phyloP scores from a whole-genome alignment of 129 eudicot species.

The Tagetes erecta region DNA sequence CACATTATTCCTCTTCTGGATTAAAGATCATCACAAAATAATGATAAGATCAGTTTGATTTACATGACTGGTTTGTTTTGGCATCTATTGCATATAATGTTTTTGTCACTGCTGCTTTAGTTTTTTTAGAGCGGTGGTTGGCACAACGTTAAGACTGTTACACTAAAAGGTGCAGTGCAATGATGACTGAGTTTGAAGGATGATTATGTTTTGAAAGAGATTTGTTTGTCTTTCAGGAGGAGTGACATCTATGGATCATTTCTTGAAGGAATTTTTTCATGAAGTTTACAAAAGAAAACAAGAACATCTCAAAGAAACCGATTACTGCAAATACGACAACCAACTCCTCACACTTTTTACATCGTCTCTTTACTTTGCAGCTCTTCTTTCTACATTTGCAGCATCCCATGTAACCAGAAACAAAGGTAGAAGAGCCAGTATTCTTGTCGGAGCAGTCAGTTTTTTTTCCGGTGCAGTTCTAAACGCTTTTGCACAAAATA shows the following conservation, averaged over 20 bases:
- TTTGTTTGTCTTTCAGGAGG: conserved; percentile 53
- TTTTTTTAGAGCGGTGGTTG: background rate
- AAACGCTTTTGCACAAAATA: conserved; percentile 64
- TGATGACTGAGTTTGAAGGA: too few species aligned
- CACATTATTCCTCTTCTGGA: background rate
- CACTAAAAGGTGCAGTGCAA: too few species aligned
- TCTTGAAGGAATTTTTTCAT: conserved; percentile 75
- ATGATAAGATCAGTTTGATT: conserved; percentile 4
- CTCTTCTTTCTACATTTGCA: conserved; percentile 65
- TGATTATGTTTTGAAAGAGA: conserved; percentile 40
- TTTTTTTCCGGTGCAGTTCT: conserved; percentile 68
- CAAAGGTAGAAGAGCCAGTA: conserved; percentile 72
- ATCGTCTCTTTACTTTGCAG: conserved; percentile 79
- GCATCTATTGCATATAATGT: background rate
- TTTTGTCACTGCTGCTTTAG: background rate
- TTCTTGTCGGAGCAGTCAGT: conserved; percentile 66
- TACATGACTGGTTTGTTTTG: conserved; percentile 4
- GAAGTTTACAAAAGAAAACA: conserved; percentile 61
- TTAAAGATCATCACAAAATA: background rate
- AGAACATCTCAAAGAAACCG: conserved; percentile 66
- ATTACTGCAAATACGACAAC: conserved; percentile 86
- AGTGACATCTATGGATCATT: conserved; percentile 94
- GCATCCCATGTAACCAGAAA: conserved; percentile 74
- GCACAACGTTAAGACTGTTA: conserved; percentile 12
- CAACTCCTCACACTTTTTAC: conserved; percentile 86